These are phyloP conservation scores for Ambrosiella beaveri DNA, from an alignment of 2,329 filamentous ascomycete genomes.

Conservation along the genomic window DNA sequence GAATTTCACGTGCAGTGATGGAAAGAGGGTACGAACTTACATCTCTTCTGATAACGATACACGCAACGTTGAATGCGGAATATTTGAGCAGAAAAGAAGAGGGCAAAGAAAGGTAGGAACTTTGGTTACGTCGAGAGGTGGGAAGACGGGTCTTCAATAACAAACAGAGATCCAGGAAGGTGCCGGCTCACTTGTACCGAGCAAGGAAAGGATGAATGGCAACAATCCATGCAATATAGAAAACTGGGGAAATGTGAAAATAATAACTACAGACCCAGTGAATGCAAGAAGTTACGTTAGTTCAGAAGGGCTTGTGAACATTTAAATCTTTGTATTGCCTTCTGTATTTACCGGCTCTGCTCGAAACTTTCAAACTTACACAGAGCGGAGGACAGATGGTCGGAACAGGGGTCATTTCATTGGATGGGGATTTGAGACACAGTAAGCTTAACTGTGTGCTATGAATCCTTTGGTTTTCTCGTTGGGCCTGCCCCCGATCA, in stretches of 20 bases:
- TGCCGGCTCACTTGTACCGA: background rate
- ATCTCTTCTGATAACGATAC: background rate
- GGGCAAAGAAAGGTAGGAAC: slow-evolving; percentile 1
- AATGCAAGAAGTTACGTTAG: background rate
- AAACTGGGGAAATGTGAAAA: background rate
- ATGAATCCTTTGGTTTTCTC: background rate
- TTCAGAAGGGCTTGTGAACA: too few species aligned
- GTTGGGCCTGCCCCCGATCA: background rate
- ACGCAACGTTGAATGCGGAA: background rate
- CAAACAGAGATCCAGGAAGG: background rate
- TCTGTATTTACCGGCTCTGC: too few species aligned
- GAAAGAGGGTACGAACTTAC: background rate
- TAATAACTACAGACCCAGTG: background rate
- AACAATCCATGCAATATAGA: background rate
- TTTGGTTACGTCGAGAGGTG: background rate
- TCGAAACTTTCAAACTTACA: background rate
- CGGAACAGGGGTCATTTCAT: background rate
- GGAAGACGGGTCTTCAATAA: slow-evolving; percentile 2
- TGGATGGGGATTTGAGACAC: slow-evolving; percentile 6
- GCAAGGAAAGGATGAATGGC: background rate
- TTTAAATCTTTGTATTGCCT: too few species aligned
- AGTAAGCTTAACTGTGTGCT: background rate
- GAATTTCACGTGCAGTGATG: background rate
- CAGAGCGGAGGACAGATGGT: background rate
- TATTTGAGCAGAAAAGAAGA: background rate